Conservation (phyloP, 2,329 filamentous ascomycete genomes). For the Claviceps capensis region DNA sequence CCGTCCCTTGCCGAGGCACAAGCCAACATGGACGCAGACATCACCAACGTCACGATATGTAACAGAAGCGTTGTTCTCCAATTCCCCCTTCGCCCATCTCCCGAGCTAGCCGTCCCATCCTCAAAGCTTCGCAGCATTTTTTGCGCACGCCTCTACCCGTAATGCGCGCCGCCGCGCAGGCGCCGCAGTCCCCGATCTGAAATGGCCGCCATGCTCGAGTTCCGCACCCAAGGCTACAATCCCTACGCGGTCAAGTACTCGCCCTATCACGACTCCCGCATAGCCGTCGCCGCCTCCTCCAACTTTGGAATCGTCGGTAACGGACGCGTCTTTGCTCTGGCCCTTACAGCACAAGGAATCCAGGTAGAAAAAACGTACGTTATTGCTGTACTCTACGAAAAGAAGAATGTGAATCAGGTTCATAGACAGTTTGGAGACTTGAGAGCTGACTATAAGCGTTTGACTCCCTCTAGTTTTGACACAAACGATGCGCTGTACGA, state of each 20-base stretch:
- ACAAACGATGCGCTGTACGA: slow-evolving; percentile 97
- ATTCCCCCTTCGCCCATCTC: neutral
- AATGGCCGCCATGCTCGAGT: slow-evolving; percentile 71
- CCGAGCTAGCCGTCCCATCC: neutral
- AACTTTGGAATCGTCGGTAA: slow-evolving; percentile 98
- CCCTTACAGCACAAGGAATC: slow-evolving; percentile 70
- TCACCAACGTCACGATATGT: neutral
- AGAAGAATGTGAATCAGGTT: neutral
- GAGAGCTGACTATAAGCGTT: neutral
- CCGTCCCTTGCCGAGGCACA: slow-evolving; percentile 5
- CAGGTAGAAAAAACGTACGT: slow-evolving; percentile 67
- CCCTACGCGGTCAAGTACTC: slow-evolving; percentile 97
- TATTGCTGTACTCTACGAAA: too few species aligned
- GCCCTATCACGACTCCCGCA: slow-evolving; percentile 88
- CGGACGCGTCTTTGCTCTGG: slow-evolving; percentile 74
- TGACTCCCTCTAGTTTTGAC: slow-evolving; percentile 54
- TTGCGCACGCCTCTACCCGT: neutral
- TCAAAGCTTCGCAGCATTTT: neutral
- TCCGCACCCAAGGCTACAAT: slow-evolving; percentile 84
- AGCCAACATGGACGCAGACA: slow-evolving; percentile 5
- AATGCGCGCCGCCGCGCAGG: slow-evolving; percentile 11
- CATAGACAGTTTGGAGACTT: too few species aligned
- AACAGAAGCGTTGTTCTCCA: too few species aligned
- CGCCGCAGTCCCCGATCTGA: slow-evolving; percentile 3
- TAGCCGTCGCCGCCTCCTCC: slow-evolving; percentile 79